Evolutionary conservation across 345 rosid species (phyloP), one percentile per base, ranked within the genome.

Genomic region (Physaria fendleri): DNA sequence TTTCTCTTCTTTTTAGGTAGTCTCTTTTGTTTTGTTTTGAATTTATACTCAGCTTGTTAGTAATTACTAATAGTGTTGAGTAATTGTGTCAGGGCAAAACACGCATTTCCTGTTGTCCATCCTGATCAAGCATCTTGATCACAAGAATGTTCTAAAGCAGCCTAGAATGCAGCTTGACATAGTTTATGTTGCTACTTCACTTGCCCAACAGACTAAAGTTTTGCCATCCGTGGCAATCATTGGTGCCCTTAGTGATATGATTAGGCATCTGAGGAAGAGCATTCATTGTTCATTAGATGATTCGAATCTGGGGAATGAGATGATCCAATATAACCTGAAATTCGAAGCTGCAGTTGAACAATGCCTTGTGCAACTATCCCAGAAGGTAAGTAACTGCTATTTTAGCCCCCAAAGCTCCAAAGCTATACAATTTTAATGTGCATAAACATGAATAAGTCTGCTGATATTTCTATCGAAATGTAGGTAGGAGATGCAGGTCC

Each of bases 401-500:
- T 15, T 35, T 65, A 41, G 3, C 15, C 30, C 14, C 43, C 42
- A 15, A 62, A 22, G 27, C 43, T 29, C 14, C 10, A 10, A 56
- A 2, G 20, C 46, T 47, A 22, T 16, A 16, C n/a, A 16, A 5
- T 22, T 17, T 55, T 7, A 1, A 12, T 22, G 3, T n/a, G 27
- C 5, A 29, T 0, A 8, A 4, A 64, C 32, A 3, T 28, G 27
- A 51, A 30, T 41, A 25, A 37, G 45, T 37, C 20, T n/a, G 46
- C 64, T 68, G 68, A 75, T 54, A 32, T 37, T 37, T 25, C 20
- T 66, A 9, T 69, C 15, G 22, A 62, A 66, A 65, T 9, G 47
- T 72, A 85, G 93, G 80, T 82, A 44, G 87, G 94, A 74, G 94
- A 86, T 73, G 90, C 94, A 61, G 85, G 82, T 71, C 90, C 87